Evolutionary conservation across 331 rosid species (phyloP).

Genomic region (Quercus lobata): DNA sequence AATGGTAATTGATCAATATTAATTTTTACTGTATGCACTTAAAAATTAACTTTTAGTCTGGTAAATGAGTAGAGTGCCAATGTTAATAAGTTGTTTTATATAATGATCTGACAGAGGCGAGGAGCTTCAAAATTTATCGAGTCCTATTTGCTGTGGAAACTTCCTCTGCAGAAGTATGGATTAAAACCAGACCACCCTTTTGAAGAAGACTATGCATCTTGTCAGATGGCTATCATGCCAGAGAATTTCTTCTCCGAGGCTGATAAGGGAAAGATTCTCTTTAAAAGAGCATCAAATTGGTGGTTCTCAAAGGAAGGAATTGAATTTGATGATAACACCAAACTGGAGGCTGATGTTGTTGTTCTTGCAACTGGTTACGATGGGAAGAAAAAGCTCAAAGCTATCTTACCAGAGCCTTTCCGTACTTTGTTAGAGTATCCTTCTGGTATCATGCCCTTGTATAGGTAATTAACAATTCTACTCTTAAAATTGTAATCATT

Average conservation of each 20-base stretch:
- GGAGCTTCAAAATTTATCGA: slow-evolving; percentile 71
- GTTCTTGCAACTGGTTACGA: slow-evolving; percentile 76
- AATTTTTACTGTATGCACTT: not conserved
- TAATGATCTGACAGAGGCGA: slow-evolving; percentile 40
- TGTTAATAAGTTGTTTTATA: slow-evolving; percentile 3
- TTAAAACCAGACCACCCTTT: slow-evolving; percentile 72
- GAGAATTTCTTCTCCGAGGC: slow-evolving; percentile 73
- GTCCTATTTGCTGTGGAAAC: slow-evolving; percentile 63
- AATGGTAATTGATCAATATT: slow-evolving; percentile 36
- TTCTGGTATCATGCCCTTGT: slow-evolving; percentile 57
- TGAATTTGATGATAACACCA: slow-evolving; percentile 64
- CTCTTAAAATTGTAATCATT: not conserved
- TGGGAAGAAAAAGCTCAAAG: slow-evolving; percentile 65
- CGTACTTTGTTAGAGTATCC: slow-evolving; percentile 54
- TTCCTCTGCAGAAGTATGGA: slow-evolving; percentile 69
- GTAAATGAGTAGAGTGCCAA: not conserved
- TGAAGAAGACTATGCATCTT: slow-evolving; percentile 79
- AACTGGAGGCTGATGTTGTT: slow-evolving; percentile 64
- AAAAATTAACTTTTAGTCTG: not conserved
- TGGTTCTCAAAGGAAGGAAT: slow-evolving; percentile 67
- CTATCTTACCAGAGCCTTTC: slow-evolving; percentile 63
- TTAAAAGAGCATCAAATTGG: slow-evolving; percentile 63
- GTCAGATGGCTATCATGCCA: slow-evolving; percentile 80
- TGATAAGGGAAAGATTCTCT: slow-evolving; percentile 65
- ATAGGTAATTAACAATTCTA: slow-evolving; percentile 37